These are phyloP conservation scores for Alternaria atra DNA, from an alignment of 2,329 filamentous ascomycete genomes.

Conservation along the genomic window DNA sequence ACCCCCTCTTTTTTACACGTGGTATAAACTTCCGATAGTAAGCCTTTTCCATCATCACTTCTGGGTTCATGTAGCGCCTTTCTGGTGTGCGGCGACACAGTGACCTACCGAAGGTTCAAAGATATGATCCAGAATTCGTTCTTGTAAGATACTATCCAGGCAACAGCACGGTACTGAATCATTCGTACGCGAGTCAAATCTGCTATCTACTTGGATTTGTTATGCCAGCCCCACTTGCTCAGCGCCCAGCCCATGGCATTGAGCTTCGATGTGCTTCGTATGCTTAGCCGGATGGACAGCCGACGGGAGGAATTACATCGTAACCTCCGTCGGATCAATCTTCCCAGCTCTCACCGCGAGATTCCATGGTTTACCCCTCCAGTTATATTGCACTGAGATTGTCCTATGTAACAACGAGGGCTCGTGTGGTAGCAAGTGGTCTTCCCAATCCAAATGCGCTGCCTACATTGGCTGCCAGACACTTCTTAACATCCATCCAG, in stretches of 20 bases:
- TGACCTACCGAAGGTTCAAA: not conserved
- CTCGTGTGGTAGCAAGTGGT: not conserved
- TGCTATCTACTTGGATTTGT: not conserved
- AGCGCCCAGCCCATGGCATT: conserved; percentile 21
- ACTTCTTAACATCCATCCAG: not conserved
- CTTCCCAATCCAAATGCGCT: conserved; percentile 1
- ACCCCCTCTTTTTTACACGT: not conserved
- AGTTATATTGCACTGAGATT: conserved; percentile 15
- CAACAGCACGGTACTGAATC: too few species aligned
- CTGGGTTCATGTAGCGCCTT: not conserved
- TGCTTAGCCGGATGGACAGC: conserved; percentile 27
- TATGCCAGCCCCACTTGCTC: not conserved
- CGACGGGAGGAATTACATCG: conserved; percentile 13
- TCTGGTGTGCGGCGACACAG: not conserved
- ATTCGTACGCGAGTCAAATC: not conserved
- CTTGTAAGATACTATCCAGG: not conserved
- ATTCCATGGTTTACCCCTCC: not conserved
- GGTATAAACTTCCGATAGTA: not conserved
- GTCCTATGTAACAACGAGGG: not conserved
- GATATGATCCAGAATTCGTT: not conserved
- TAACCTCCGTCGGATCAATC: not conserved
- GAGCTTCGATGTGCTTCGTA: conserved; percentile 25
- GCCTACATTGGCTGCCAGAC: not conserved
- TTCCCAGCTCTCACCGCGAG: not conserved
- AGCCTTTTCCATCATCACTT: not conserved